A percentile compares a stretch with the other conserved stretches of the same genome.
phyloP scores from a whole-genome alignment of 805 yeast species.

The Starmera caribaea region DNA sequence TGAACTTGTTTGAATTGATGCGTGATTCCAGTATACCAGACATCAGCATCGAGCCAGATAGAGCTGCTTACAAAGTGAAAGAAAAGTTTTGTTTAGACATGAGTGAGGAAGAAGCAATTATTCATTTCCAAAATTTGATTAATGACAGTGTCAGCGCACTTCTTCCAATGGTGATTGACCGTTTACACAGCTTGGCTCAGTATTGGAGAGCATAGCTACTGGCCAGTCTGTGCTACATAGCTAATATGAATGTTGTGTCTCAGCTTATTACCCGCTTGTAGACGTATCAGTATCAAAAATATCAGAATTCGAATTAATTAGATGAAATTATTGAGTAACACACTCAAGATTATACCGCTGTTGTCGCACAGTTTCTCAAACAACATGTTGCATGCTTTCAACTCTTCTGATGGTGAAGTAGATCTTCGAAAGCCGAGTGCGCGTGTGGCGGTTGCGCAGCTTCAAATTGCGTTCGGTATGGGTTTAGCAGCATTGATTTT shows the following conservation, averaged over 20 bases:
- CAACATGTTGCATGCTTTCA: background rate
- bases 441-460: slow-evolving; percentile 68
- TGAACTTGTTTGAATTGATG: slow-evolving; percentile 90
- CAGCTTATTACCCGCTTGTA: too few relatives aligned
- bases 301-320: too few relatives aligned
- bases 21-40: slow-evolving; percentile 90
- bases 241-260: too few relatives aligned
- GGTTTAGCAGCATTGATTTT: slow-evolving; percentile 61
- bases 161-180: slow-evolving; percentile 89
- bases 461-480: slow-evolving; percentile 54
- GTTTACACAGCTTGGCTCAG: slow-evolving; percentile 91
- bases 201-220: slow-evolving; percentile 77
- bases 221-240: too few relatives aligned
- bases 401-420: slow-evolving; percentile 3
- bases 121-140: slow-evolving; percentile 88
- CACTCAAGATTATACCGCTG: too few relatives aligned
- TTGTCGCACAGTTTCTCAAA: background rate
- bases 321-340: background rate
- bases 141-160: slow-evolving; percentile 92
- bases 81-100: slow-evolving; percentile 90
- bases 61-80: slow-evolving; percentile 83
- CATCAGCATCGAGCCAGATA: slow-evolving; percentile 70
- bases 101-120: slow-evolving; percentile 92
- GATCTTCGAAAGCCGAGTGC: slow-evolving; percentile 19
- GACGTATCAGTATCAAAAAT: too few relatives aligned